Evolutionary conservation across 371 early-diverging fungal species (phyloP), one percentile per base, ranked within the genome.

Genomic region (Mucor indicus): DNA sequence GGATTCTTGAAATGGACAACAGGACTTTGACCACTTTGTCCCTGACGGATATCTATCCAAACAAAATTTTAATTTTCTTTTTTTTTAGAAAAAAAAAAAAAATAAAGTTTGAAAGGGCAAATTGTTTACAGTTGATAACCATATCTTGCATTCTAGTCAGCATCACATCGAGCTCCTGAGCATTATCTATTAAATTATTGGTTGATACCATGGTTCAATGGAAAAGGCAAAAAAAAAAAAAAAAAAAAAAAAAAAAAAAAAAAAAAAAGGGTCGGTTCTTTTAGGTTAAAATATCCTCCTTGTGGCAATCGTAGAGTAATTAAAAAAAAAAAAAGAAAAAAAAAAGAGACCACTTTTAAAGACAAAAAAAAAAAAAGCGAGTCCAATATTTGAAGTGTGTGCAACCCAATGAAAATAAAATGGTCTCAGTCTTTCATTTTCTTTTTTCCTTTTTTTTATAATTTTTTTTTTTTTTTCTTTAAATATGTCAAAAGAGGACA

Each of bases 1-100:
- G 82, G 83, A n/a, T 64, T 44, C 41, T 53, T 53, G 48, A 69
- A 69, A 1, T 77, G 50, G n/a, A 84, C 74, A 1, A 85, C 75
- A 30, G 50, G 58, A 4, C 53, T 55, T 1, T 58, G 57, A 15
- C 62, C 58, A 43, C 55, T 49, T 24, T 77, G 60, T 33, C 79
- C 78, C 30, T 77, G 60, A 33, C 64, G 57, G 45, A 80, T 69
- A 57, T 77, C 75, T 74, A 40, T 31, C 17, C 54, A 27, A 25
- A 4, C 20, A 44, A 13, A 30, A n/a, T n/a, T n/a, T n/a, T n/a
- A n/a, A n/a, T n/a, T n/a, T n/a, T n/a, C n/a, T n/a, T n/a, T 22
- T 16, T 11, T 17, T 2, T 37, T 29, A 25, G 8, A 9, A 44
- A 24, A 20, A n/a, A 33, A 12, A 31, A 22, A 11, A 3, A 21